Percentiles rank a stretch among this genome's conserved stretches.
Conservation (phyloP, 1,284 basidiomycete species). For the Ganoderma meredithae region DNA sequence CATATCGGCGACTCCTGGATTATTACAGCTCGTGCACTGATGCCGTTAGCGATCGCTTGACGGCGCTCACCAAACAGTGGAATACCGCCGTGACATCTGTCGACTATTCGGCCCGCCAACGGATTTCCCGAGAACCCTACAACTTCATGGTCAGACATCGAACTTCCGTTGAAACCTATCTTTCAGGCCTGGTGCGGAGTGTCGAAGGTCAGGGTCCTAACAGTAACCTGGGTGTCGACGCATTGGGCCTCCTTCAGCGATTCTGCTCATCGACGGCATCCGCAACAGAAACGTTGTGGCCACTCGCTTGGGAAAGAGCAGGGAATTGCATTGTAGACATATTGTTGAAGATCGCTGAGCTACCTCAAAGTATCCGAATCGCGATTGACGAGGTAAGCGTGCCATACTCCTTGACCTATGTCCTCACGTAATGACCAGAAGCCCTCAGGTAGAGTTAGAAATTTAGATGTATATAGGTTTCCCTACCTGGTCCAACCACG, state of each 20-base stretch:
- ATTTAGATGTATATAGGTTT: too few species aligned
- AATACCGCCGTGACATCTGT: not conserved
- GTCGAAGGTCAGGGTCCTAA: not conserved
- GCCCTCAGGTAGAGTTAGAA: too few species aligned
- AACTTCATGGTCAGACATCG: not conserved
- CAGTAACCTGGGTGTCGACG: not conserved
- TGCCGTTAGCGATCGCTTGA: not conserved
- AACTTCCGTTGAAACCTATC: not conserved
- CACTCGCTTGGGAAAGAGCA: not conserved
- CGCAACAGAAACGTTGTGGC: not conserved
- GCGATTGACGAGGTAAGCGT: not conserved
- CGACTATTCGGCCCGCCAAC: too few species aligned
- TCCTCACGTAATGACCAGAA: not conserved
- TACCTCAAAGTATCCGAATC: not conserved
- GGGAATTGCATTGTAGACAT: not conserved
- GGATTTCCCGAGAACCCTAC: too few species aligned
- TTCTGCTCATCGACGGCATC: not conserved
- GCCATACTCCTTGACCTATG: not conserved
- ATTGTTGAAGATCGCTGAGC: not conserved
- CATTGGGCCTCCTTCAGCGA: not conserved
- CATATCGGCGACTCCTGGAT: slow-evolving; percentile 2
- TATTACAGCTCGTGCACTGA: slow-evolving; percentile 3
- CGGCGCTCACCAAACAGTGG: not conserved
- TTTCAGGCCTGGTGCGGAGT: not conserved
- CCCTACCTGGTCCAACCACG: too few species aligned